Evolutionary conservation across 192 early-diverging fungal species (phyloP).

Genomic region (Coemansia sp.): DNA sequence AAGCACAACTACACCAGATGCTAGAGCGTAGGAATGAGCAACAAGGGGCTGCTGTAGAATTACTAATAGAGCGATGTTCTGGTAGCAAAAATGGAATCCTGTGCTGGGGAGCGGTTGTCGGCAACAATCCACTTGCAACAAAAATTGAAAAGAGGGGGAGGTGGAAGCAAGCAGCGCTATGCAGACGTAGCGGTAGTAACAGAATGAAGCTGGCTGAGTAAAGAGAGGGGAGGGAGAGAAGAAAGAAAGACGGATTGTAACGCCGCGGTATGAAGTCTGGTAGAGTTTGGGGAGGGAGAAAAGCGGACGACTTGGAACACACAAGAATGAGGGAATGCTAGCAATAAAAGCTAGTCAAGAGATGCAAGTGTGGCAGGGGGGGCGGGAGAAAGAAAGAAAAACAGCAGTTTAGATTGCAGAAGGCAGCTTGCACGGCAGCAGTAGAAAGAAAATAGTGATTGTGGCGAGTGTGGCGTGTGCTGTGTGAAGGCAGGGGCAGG

Average conservation of each 20-base stretch:
- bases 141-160: not conserved
- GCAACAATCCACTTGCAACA: not conserved
- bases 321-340: not conserved
- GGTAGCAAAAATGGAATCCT: constrained; percentile 9
- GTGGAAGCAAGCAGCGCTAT: not conserved
- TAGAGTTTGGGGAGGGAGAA: constrained; percentile 17
- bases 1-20: not conserved
- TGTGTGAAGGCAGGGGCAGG: constrained; percentile 25
- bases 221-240: constrained; percentile 1
- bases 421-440: constrained; percentile 23
- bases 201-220: not conserved
- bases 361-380: not conserved
- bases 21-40: constrained; percentile 1
- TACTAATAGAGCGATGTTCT: not conserved
- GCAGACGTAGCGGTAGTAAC: constrained; percentile 1
- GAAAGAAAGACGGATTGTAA: not conserved
- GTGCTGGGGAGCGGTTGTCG: constrained; percentile 7
- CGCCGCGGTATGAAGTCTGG: constrained; percentile 8
- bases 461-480: constrained; percentile 56
- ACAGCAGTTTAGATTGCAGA: not conserved
- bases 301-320: not conserved
- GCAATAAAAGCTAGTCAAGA: constrained; percentile 6
- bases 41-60: not conserved
- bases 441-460: constrained; percentile 16
- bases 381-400: constrained; percentile 1